These are phyloP conservation scores for Gnetum montanum DNA, from an alignment of 75 land plant species.

Conservation along the genomic window DNA sequence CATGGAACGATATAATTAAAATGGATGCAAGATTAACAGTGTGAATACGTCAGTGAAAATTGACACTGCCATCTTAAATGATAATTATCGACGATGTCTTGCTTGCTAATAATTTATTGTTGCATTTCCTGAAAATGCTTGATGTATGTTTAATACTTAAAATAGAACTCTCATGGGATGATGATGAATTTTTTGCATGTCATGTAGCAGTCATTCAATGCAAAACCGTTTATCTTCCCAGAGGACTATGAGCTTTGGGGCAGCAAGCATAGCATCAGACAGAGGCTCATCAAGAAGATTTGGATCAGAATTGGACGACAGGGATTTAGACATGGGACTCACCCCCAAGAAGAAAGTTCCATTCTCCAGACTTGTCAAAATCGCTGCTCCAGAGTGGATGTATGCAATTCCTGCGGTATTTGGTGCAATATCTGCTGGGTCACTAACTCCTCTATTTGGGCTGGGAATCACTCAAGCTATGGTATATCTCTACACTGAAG, in stretches of 20 bases:
- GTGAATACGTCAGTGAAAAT: too few relatives aligned
- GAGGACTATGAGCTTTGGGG: constrained; percentile 43
- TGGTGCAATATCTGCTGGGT: constrained; percentile 62
- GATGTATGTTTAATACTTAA: background rate
- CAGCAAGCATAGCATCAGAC: constrained; percentile 64
- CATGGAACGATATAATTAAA: too few relatives aligned
- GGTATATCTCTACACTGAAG: constrained; percentile 63
- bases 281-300: constrained; percentile 25
- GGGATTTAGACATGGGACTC: too few relatives aligned
- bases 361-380: constrained; percentile 41
- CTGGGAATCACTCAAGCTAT: constrained; percentile 84
- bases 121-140: background rate
- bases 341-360: constrained; percentile 26
- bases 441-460: constrained; percentile 86
- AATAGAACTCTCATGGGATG: constrained; percentile 22
- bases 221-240: too few relatives aligned
- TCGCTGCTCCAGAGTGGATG: constrained; percentile 76
- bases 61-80: background rate
- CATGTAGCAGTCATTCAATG: too few relatives aligned
- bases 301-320: constrained; percentile 10
- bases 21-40: too few relatives aligned
- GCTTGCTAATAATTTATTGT: background rate
- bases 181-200: constrained; percentile 38
- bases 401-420: constrained; percentile 51
- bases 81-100: background rate